Percentiles rank a stretch among this genome's conserved stretches.
phyloP scores from a whole-genome alignment of 2,329 filamentous ascomycete genomes.

The Colletotrichum cereale region DNA sequence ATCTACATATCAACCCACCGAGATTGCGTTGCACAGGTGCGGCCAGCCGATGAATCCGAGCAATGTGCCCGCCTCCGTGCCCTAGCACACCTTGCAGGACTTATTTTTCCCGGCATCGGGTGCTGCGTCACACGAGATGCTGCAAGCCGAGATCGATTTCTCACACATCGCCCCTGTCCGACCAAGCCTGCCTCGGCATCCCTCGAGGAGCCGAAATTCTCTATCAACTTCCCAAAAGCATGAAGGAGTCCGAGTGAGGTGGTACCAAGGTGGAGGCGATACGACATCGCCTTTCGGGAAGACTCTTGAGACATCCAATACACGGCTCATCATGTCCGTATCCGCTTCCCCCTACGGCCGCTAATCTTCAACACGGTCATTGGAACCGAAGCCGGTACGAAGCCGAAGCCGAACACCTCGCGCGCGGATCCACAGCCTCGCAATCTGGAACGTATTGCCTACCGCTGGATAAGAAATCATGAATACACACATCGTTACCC shows the following conservation, averaged over 20 bases:
- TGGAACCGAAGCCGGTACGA: background rate
- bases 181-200: background rate
- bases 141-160: constrained; percentile 1
- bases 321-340: background rate
- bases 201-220: background rate
- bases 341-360: background rate
- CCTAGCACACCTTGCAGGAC: background rate
- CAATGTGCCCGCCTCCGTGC: too few relatives aligned
- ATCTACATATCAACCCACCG: too few relatives aligned
- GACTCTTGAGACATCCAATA: too few relatives aligned
- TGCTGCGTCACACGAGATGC: background rate
- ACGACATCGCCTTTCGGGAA: background rate
- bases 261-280: background rate
- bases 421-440: background rate
- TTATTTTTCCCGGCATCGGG: background rate
- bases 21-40: background rate
- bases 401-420: background rate
- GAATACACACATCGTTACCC: background rate
- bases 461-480: too few relatives aligned
- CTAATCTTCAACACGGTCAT: background rate
- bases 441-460: background rate
- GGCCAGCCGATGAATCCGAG: background rate
- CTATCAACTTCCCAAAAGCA: background rate
- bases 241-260: too few relatives aligned
- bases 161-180: background rate